A percentile compares a stretch with the other conserved stretches of the same genome.
Conservation (phyloP, 345 rosid genomes). For the Theobroma cacao region DNA sequence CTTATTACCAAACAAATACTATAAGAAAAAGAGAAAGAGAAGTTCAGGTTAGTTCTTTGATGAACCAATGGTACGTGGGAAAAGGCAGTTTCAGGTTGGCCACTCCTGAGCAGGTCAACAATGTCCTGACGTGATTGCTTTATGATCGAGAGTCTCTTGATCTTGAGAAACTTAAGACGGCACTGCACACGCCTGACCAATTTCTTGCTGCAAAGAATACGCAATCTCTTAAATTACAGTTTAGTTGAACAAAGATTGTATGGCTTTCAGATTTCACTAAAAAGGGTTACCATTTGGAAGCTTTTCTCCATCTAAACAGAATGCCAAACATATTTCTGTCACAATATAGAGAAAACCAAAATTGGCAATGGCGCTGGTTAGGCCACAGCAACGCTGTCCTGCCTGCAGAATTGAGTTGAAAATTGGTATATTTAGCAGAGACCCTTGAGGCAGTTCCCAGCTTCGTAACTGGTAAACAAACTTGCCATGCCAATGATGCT, state of each 20-base stretch:
- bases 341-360: too few relatives aligned
- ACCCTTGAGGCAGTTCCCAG: too few relatives aligned
- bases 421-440: too few relatives aligned
- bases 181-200: slow-evolving; percentile 11
- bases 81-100: slow-evolving; percentile 13
- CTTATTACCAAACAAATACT: too few relatives aligned
- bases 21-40: neutral
- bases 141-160: slow-evolving; percentile 18
- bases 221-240: neutral
- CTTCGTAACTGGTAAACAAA: too few relatives aligned
- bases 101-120: slow-evolving; percentile 19
- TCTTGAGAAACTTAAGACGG: slow-evolving; percentile 25
- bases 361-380: too few relatives aligned
- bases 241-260: neutral
- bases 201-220: slow-evolving; percentile 22
- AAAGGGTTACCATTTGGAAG: slow-evolving; percentile 27
- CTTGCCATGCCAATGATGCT: too few relatives aligned
- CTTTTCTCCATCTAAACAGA: slow-evolving; percentile 23
- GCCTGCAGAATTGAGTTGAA: too few relatives aligned
- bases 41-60: neutral
- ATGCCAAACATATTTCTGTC: slow-evolving; percentile 6
- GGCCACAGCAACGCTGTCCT: too few relatives aligned
- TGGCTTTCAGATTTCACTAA: neutral
- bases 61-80: slow-evolving; percentile 7
- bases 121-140: slow-evolving; percentile 18